Evolutionary conservation across 2,329 filamentous ascomycete species (phyloP).

Genomic region (Calonectria naviculata): DNA sequence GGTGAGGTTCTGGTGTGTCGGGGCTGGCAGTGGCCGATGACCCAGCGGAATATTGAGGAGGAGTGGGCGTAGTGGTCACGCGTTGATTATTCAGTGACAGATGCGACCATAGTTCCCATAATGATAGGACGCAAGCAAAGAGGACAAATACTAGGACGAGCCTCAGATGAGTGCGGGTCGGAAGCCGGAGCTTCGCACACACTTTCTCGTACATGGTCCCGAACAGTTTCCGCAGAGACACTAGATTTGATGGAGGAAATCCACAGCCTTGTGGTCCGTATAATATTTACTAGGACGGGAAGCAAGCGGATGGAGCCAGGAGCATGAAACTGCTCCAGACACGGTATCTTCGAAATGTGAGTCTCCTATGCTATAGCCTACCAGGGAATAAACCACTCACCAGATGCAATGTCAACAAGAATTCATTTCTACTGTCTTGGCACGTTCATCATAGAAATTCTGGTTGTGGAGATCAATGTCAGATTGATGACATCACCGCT

Average conservation of each 20-base stretch:
- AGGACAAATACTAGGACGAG: conserved; percentile 18
- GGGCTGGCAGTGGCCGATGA: neutral
- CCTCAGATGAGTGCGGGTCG: conserved; percentile 26
- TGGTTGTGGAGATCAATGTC: neutral
- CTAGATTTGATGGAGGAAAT: neutral
- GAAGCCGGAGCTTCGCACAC: conserved; percentile 8
- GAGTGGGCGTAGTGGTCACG: neutral
- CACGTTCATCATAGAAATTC: neutral
- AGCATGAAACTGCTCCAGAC: neutral
- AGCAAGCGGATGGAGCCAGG: neutral
- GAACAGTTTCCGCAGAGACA: neutral
- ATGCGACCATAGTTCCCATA: conserved; percentile 33
- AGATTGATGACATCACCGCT: neutral
- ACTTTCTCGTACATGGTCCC: neutral
- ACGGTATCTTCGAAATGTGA: neutral
- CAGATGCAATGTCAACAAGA: neutral
- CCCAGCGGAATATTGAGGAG: neutral
- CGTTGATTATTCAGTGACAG: conserved; percentile 25
- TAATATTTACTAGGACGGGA: neutral
- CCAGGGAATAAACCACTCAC: neutral
- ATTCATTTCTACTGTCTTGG: neutral
- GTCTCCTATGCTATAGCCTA: too few species aligned
- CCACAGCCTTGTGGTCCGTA: neutral
- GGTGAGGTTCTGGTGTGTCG: neutral
- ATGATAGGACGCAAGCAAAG: conserved; percentile 25